Evolutionary conservation across 164 flowering plant genomes (phyloP), one percentile per base, ranked within the genome.

Genomic region (Chimonanthus salicifolius): DNA sequence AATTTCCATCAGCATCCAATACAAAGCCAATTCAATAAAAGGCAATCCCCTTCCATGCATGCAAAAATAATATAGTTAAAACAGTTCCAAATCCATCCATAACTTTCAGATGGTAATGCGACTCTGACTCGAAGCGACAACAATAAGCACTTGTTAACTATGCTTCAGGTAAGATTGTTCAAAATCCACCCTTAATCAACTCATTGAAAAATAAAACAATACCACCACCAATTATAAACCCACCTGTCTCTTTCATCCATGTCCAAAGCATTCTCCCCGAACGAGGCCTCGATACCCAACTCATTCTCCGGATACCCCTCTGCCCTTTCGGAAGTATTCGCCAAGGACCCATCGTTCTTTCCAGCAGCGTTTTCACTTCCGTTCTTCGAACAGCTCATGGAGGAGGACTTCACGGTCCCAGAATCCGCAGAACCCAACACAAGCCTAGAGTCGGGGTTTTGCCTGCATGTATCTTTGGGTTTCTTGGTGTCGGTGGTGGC

Each of bases 201-300:
- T 9, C 11, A 51, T 9, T 5, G 9, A 49, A 2, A 5, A 49
- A 20, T 20, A 49, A 5, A 49, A 49, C 9, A 49, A 49, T 49
- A 49, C 6, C 9, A 49, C 6, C 9, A 49, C 6, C 9, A 49
- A 49, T 49, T 2, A 4, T 65, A 72, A 71, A 68, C 78, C 72
- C 84, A 92, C 97, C 97, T 89, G 5, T 83, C 94, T 74, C 88
- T 84, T 47, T 74, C 80, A 64, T 89, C 91, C 49, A 77, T 76
- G 47, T 88, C 96, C 78, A 84, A 74, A 80, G 77, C 70, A 65
- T 92, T 90, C 69, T 90, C 95, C 44, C 90, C 95, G 75, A 81
- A 87, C 21, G 85, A 87, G 20, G 81, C 88, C 76, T 87, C 97
- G 47, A 74, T 46, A 20, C 74, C 86, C 58, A 74, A 16, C 75